phyloP scores from a whole-genome alignment of 768 basidiomycete genomes.

The Boletus subparvulus region DNA sequence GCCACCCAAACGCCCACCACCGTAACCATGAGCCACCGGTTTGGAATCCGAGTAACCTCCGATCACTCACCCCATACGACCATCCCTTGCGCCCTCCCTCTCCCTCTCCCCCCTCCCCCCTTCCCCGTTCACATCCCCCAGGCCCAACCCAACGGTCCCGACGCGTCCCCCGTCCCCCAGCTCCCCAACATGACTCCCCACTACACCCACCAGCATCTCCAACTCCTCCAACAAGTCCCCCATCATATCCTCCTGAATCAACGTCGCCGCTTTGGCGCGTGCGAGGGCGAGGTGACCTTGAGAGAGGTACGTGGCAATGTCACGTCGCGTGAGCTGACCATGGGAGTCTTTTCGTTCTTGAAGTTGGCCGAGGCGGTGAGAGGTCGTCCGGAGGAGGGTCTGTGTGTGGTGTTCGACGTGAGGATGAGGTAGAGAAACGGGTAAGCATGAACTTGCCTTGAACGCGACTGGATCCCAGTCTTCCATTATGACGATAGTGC shows the following conservation, averaged over 20 bases:
- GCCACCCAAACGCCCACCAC: neutral
- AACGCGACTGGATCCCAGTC: constrained; percentile 32
- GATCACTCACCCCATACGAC: constrained; percentile 33
- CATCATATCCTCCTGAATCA: constrained; percentile 60
- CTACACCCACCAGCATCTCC: constrained; percentile 63
- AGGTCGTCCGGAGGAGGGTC: constrained; percentile 62
- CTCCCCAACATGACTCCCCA: constrained; percentile 59
- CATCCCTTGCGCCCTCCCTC: constrained; percentile 11
- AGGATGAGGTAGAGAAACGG: neutral
- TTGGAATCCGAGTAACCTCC: neutral
- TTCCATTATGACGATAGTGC: constrained; percentile 17
- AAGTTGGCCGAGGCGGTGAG: constrained; percentile 65
- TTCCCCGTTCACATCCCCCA: neutral
- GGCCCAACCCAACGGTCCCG: neutral
- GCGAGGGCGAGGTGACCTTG: constrained; percentile 63
- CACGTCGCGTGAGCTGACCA: constrained; percentile 58
- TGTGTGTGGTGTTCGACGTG: constrained; percentile 26
- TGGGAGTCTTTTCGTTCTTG: constrained; percentile 70
- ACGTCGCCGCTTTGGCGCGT: constrained; percentile 67
- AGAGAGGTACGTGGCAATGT: constrained; percentile 65
- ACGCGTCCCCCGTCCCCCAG: constrained; percentile 35
- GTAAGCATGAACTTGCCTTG: constrained; percentile 25
- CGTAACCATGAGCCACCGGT: neutral
- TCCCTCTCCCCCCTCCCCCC: neutral
- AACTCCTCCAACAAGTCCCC: constrained; percentile 63